Evolutionary conservation across 805 yeast genomes (phyloP).

Genomic region (Hanseniaspora jakobsenii): DNA sequence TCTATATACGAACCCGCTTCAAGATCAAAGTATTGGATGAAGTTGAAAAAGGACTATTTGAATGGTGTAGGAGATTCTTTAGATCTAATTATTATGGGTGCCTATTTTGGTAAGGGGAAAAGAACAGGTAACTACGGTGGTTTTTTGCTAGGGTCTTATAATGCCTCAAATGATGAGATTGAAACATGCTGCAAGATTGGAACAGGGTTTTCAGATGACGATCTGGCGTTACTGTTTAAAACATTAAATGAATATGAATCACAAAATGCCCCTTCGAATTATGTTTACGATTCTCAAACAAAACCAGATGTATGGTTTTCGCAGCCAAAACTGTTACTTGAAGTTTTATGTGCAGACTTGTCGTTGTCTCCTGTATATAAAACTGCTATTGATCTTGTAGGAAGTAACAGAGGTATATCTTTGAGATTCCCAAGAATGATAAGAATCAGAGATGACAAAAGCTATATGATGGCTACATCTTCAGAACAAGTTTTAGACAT

Average conservation of each 20-base stretch:
- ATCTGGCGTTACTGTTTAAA: conserved; percentile 47
- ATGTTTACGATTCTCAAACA: conserved; percentile 58
- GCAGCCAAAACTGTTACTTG: conserved; percentile 73
- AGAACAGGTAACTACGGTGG: conserved; percentile 95
- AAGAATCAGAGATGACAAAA: conserved; percentile 74
- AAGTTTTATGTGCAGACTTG: conserved; percentile 82
- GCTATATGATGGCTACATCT: conserved; percentile 73
- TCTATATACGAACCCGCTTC: conserved; percentile 88
- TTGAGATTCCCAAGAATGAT: conserved; percentile 80
- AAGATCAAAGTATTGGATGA: conserved; percentile 89
- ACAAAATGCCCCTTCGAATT: conserved; percentile 51
- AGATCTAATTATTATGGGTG: conserved; percentile 88
- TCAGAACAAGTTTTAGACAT: conserved; percentile 76
- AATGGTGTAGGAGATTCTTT: conserved; percentile 93
- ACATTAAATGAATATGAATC: conserved; percentile 58
- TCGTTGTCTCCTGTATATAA: conserved; percentile 81
- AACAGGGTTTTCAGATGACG: conserved; percentile 88
- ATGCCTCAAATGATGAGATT: conserved; percentile 79
- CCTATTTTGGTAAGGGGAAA: conserved; percentile 85
- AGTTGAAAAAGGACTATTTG: conserved; percentile 85
- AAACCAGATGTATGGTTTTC: conserved; percentile 83
- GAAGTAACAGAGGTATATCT: conserved; percentile 58
- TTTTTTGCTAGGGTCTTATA: conserved; percentile 78
- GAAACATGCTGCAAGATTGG: conserved; percentile 96
- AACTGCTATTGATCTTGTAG: conserved; percentile 62